A percentile compares a stretch with the other conserved stretches of the same genome.
phyloP scores from a whole-genome alignment of 2,329 filamentous ascomycete genomes.

The Talaromyces sp. region DNA sequence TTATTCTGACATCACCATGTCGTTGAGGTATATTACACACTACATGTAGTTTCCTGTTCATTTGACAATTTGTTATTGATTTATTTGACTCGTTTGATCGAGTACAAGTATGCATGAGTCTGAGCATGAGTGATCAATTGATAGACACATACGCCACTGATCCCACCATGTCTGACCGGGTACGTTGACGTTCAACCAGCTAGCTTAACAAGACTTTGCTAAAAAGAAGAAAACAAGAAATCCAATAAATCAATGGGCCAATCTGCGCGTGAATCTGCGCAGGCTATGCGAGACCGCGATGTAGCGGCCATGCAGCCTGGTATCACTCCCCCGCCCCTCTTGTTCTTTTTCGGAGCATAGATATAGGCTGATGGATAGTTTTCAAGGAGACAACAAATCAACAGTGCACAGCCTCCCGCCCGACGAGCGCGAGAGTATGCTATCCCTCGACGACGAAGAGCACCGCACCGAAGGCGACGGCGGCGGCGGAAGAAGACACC shows the following conservation, averaged over 20 bases:
- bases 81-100: not conserved
- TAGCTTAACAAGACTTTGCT: too few relatives aligned
- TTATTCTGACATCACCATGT: not conserved
- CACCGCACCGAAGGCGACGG: not conserved
- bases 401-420: constrained; percentile 1
- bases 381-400: constrained; percentile 8
- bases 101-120: not conserved
- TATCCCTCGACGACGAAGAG: not conserved
- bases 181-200: too few relatives aligned
- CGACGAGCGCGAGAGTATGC: constrained; percentile 6
- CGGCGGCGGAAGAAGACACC: not conserved
- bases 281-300: not conserved
- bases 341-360: too few relatives aligned
- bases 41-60: not conserved
- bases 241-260: not conserved
- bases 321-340: not conserved
- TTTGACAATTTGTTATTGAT: not conserved
- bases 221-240: not conserved
- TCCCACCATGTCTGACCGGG: not conserved
- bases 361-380: not conserved
- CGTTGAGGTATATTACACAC: not conserved
- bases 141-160: not conserved
- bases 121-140: not conserved
- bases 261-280: not conserved
- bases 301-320: constrained; percentile 6